phyloP scores from a whole-genome alignment of 371 early-diverging fungal species.

The Funneliformis caledonium region DNA sequence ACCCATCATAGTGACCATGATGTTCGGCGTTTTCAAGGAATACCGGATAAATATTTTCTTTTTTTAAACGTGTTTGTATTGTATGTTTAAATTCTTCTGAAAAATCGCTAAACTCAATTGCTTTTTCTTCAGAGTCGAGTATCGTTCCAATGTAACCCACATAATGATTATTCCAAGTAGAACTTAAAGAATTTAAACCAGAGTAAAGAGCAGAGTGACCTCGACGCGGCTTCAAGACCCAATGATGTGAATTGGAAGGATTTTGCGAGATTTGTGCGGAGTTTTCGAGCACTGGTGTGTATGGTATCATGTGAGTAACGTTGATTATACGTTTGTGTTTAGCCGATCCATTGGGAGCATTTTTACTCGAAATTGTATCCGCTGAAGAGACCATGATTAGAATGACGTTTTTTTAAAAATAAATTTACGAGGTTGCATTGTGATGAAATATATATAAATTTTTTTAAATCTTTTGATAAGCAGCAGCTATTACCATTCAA shows the following conservation, averaged over 20 bases:
- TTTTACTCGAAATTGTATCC: neutral
- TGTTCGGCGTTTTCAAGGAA: constrained; percentile 76
- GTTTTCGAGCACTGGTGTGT: neutral
- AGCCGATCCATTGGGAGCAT: neutral
- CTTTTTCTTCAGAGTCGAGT: constrained; percentile 50
- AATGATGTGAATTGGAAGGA: constrained; percentile 4
- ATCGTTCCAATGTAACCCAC: constrained; percentile 74
- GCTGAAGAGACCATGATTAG: neutral
- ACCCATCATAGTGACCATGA: constrained; percentile 85
- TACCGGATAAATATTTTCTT: constrained; percentile 72
- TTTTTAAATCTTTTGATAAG: too few species aligned
- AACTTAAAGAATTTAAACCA: constrained; percentile 64
- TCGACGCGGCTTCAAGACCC: constrained; percentile 52
- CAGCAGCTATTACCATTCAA: too few species aligned
- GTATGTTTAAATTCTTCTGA: constrained; percentile 49
- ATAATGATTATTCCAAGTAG: constrained; percentile 59
- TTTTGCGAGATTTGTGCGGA: neutral
- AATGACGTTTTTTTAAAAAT: neutral
- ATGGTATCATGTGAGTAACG: constrained; percentile 37
- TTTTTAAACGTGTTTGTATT: constrained; percentile 52
- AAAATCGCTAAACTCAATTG: constrained; percentile 44
- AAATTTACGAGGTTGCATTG: neutral
- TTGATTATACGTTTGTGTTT: constrained; percentile 23
- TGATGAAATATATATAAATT: too few species aligned
- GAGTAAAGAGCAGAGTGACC: constrained; percentile 82